Conservation (phyloP, 805 yeast genomes). For the Starmera amethionina region DNA sequence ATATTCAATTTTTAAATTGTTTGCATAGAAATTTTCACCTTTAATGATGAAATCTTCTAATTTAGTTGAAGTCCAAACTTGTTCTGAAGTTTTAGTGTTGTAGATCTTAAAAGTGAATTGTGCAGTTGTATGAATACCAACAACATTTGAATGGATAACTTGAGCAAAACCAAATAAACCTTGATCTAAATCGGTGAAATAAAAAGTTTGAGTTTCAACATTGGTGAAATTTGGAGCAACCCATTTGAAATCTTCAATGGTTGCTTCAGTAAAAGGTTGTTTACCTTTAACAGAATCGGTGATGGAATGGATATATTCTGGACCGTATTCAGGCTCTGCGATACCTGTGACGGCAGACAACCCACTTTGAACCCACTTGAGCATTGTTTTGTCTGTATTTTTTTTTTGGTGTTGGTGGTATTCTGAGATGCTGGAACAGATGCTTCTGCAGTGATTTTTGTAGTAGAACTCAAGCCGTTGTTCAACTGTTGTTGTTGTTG, state of each 20-base stretch:
- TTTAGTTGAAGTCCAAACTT: conserved; percentile 86
- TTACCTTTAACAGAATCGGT: conserved; percentile 46
- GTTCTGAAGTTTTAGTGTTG: conserved; percentile 35
- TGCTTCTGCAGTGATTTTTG: too few relatives aligned
- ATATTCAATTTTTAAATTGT: conserved; percentile 54
- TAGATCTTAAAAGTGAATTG: conserved; percentile 87
- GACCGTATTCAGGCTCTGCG: conserved; percentile 95
- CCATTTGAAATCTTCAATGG: conserved; percentile 69
- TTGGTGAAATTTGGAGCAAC: conserved; percentile 66
- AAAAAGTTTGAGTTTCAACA: conserved; percentile 93
- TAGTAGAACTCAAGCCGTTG: too few relatives aligned
- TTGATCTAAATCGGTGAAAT: conserved; percentile 54
- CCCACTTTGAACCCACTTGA: conserved; percentile 78
- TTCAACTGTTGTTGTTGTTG: too few relatives aligned
- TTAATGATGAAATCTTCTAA: conserved; percentile 66
- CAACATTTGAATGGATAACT: conserved; percentile 84
- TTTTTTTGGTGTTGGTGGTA: too few relatives aligned
- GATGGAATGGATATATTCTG: conserved; percentile 84
- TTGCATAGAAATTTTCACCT: conserved; percentile 76
- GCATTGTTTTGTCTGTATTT: conserved; percentile 28
- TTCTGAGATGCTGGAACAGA: too few relatives aligned
- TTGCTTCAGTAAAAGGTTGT: conserved; percentile 51
- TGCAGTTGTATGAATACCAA: conserved; percentile 82
- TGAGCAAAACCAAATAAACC: conserved; percentile 85
- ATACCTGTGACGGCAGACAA: conserved; percentile 94